phyloP scores from a whole-genome alignment of 202 grass and related monocot species.

The Cymbopogon flexuosus region DNA sequence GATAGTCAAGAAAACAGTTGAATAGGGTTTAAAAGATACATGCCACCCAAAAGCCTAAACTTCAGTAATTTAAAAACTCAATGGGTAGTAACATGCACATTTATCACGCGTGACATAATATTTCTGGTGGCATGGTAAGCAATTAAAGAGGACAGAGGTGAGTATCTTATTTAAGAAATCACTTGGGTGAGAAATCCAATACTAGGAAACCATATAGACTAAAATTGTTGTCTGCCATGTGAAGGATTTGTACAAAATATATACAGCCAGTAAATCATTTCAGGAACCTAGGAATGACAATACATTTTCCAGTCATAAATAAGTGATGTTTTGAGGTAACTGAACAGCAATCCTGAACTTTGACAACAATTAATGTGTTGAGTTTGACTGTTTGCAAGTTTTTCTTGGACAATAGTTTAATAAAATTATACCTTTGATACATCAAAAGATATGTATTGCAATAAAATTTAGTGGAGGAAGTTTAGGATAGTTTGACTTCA shows the following conservation, averaged over 20 bases:
- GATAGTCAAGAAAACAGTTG: background rate
- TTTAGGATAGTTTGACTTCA: background rate
- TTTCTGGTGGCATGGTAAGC: background rate
- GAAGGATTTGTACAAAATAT: background rate
- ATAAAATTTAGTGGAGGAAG: background rate
- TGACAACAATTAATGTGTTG: background rate
- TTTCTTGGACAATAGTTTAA: background rate
- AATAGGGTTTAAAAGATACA: background rate
- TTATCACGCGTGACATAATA: background rate
- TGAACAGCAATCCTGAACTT: background rate
- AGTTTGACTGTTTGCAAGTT: background rate
- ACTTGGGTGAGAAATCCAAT: background rate
- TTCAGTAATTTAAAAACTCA: conserved; percentile 2
- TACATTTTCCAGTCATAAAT: background rate
- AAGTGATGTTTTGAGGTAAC: background rate
- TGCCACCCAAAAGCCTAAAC: background rate
- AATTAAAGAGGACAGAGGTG: background rate
- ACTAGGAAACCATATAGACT: background rate
- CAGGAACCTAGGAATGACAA: background rate
- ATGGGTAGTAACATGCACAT: background rate
- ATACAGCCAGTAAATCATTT: background rate
- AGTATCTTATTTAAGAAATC: background rate
- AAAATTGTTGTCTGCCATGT: background rate
- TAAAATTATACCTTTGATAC: background rate
- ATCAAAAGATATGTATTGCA: background rate